phyloP scores from a whole-genome alignment of 495 filamentous ascomycete species.

The Achaetomiella virescens region DNA sequence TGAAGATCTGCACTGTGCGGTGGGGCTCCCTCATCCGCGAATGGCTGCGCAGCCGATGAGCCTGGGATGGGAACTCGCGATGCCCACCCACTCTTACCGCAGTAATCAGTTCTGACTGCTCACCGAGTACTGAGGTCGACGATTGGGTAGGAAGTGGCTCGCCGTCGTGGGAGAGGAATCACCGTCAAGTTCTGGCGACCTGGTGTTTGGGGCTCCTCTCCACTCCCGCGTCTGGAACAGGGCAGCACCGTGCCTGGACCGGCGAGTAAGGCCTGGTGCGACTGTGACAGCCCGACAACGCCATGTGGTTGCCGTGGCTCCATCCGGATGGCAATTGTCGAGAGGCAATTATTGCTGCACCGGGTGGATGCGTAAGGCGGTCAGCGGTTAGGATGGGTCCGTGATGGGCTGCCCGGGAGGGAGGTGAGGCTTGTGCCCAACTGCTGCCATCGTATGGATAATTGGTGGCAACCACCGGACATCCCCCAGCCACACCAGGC shows the following conservation, averaged over 20 bases:
- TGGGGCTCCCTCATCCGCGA: neutral
- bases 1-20: neutral
- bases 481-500: too few relatives aligned
- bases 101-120: neutral
- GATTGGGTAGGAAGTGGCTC: too few relatives aligned
- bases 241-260: neutral
- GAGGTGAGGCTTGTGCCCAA: too few relatives aligned
- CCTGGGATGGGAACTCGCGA: neutral
- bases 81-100: neutral
- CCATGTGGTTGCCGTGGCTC: neutral
- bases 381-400: too few relatives aligned
- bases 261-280: neutral
- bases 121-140: neutral
- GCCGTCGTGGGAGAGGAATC: too few relatives aligned
- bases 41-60: constrained; percentile 5
- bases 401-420: too few relatives aligned
- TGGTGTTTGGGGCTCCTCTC: too few relatives aligned
- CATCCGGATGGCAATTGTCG: neutral
- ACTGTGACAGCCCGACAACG: neutral
- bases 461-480: too few relatives aligned
- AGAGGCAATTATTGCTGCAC: neutral
- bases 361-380: neutral
- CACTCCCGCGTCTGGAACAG: neutral
- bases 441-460: too few relatives aligned
- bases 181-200: too few relatives aligned